Evolutionary conservation across 2,329 filamentous ascomycete species (phyloP), one percentile per base, ranked within the genome.

Genomic region (Pseudopyricularia cyperi): DNA sequence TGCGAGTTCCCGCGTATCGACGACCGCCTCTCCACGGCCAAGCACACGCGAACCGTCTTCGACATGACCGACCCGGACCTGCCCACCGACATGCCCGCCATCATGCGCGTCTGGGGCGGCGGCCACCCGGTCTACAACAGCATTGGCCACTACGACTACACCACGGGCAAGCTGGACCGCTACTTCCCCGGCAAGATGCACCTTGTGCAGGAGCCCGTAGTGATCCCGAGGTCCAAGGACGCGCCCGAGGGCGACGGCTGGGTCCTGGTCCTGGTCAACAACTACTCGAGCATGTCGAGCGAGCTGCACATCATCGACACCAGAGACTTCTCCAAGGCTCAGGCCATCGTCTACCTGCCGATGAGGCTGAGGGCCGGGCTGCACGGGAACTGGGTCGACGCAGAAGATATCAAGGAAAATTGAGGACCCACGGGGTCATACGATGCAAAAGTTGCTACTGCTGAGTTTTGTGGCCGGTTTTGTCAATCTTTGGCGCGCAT

Each of bases 121-220:
- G 57, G 57, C 4, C 52, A 57, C 24, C 56, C 57, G 24, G 57
- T 63, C 4, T 70, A 67, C 54, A 70, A 70, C 49, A 50, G 62
- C 8, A 33, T 70, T 4, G 64, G 55, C n/a, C 60, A 66, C 44
- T 49, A 65, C 1, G 59, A 68, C 51, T 52, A 59, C 7, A 32
- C 50, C 7, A 64, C 63, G 1, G 61, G 60, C 0, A 34, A 54
- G 11, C 53, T 59, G 8, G 55, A 63, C 35, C 56, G 61, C 7
- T 71, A 68, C 49, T 66, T 60, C 28, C 62, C 66, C 0, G 66
- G 66, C 0, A 52, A 22, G 0, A 63, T 54, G 32, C 64, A 63
- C 32, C 62, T 67, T 4, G 66, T 71, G 28, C 69, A 72, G 56
- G 71, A 73, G 52, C 70, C 70, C 0, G 63, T 69, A 0, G 73